These are phyloP conservation scores for Saprolegnia parasitica DNA, from an alignment of 352 stramenopile genomes.

Conservation along the genomic window DNA sequence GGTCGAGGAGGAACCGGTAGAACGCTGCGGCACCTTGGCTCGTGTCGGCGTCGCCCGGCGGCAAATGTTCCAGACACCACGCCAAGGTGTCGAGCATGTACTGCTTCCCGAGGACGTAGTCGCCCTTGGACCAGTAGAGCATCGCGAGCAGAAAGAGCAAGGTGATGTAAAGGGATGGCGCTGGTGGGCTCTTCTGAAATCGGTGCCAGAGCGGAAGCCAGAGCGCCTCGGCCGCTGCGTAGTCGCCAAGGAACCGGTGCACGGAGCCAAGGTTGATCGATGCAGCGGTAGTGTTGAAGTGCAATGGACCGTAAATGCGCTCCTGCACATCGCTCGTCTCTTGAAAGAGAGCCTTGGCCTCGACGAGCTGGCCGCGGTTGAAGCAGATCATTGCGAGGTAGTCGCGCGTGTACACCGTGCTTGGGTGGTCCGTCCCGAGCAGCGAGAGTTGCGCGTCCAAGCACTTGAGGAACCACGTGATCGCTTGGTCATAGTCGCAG, in stretches of 20 bases:
- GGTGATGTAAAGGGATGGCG: neutral
- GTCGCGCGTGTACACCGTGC: slow-evolving; percentile 2
- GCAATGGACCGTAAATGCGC: neutral
- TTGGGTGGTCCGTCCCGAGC: neutral
- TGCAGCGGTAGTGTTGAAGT: neutral
- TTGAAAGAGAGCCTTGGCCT: neutral
- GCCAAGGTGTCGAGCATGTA: neutral
- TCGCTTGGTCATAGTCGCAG: no score
- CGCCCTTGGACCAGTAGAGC: neutral
- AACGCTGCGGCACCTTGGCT: neutral
- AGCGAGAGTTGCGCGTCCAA: neutral
- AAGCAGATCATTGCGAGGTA: neutral
- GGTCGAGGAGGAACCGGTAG: neutral
- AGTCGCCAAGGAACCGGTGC: neutral
- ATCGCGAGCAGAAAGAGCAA: neutral
- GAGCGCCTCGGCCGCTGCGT: neutral
- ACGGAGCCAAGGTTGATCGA: neutral
- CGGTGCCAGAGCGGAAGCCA: neutral
- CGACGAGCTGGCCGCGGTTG: neutral
- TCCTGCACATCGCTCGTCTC: neutral
- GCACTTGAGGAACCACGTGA: no score
- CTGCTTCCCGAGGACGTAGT: neutral
- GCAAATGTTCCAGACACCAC: neutral
- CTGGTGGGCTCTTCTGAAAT: neutral
- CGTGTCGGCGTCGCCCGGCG: neutral